Percentiles rank a stretch among this genome's conserved stretches.
These are phyloP conservation scores for Leccinum pachyderme DNA, from an alignment of 1,284 basidiomycete species.

Conservation along the genomic window DNA sequence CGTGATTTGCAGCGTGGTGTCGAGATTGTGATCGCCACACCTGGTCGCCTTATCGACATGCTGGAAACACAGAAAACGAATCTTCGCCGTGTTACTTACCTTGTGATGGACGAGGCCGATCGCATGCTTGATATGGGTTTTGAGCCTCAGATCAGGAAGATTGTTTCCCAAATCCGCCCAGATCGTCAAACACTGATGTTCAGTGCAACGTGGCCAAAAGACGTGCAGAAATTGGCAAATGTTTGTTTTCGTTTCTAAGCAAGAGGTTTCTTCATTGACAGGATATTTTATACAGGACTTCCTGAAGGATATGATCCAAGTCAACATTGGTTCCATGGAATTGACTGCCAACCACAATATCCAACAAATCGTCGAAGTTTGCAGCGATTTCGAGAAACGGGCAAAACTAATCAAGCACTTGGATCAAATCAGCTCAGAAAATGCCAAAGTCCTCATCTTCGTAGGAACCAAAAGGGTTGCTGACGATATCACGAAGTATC, in stretches of 20 bases:
- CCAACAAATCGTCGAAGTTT: conserved; percentile 93
- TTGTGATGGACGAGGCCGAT: conserved; percentile 99
- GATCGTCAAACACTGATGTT: conserved; percentile 97
- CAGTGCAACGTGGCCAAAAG: conserved; percentile 99
- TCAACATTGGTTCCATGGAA: conserved; percentile 99
- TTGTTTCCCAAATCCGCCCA: conserved; percentile 93
- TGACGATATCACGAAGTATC: conserved; percentile 97
- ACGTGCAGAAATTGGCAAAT: conserved; percentile 95
- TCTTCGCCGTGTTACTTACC: conserved; percentile 91
- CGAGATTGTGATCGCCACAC: conserved; percentile 94
- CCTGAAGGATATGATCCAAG: conserved; percentile 94
- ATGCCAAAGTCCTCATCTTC: conserved; percentile 99
- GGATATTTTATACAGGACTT: conserved; percentile 66
- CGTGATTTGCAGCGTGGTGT: conserved; percentile 96
- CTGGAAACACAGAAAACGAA: conserved; percentile 96
- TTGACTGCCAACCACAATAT: conserved; percentile 99
- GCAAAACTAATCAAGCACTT: conserved; percentile 96
- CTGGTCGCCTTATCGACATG: conserved; percentile 92
- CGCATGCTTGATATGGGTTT: conserved; percentile 99
- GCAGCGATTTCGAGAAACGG: conserved; percentile 98
- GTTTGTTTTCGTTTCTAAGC: conserved; percentile 38
- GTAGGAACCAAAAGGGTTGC: conserved; percentile 97
- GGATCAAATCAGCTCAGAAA: conserved; percentile 94
- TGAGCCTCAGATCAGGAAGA: conserved; percentile 99
- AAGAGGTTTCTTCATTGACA: background rate